These are phyloP conservation scores for Skeletonema menzelii DNA, from an alignment of 108 stramenopile species.

Conservation along the genomic window DNA sequence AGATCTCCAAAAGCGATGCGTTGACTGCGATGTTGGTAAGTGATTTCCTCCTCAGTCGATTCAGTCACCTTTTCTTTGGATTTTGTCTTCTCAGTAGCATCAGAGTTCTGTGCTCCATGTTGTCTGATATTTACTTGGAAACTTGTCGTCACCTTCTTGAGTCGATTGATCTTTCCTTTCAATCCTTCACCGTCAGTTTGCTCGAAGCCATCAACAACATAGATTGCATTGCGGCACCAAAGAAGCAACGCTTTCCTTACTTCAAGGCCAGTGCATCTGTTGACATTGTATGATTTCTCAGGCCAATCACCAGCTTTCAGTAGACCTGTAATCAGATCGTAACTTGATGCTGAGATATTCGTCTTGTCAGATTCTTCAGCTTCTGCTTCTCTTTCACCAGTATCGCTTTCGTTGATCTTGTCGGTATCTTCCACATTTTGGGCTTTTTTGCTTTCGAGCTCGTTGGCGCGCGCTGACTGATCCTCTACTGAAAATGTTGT, in stretches of 20 bases:
- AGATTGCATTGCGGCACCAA: constrained; percentile 80
- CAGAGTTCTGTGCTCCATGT: constrained; percentile 36
- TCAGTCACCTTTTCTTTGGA: constrained; percentile 45
- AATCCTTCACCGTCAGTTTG: constrained; percentile 81
- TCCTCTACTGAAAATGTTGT: constrained; percentile 17
- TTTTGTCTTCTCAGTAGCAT: constrained; percentile 40
- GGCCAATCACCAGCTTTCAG: constrained; percentile 87
- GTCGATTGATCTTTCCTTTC: constrained; percentile 77
- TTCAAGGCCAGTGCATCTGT: constrained; percentile 87
- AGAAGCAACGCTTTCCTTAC: constrained; percentile 83
- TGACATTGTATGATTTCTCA: constrained; percentile 84
- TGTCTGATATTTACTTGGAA: constrained; percentile 76
- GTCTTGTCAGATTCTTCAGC: constrained; percentile 44
- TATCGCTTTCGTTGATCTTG: constrained; percentile 24
- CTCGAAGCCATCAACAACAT: constrained; percentile 90
- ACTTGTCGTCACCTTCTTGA: constrained; percentile 76
- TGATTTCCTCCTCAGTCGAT: constrained; percentile 63
- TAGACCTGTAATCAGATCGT: constrained; percentile 84
- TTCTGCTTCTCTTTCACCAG: constrained; percentile 23
- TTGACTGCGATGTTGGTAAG: constrained; percentile 86
- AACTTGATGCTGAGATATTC: constrained; percentile 62
- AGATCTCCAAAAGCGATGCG: constrained; percentile 80
- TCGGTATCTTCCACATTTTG: constrained; percentile 12
- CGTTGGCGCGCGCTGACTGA: constrained; percentile 17
- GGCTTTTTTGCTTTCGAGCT: constrained; percentile 24